phyloP scores from a whole-genome alignment of 2,329 filamentous ascomycete species.

The Teratosphaeria zuluensis region DNA sequence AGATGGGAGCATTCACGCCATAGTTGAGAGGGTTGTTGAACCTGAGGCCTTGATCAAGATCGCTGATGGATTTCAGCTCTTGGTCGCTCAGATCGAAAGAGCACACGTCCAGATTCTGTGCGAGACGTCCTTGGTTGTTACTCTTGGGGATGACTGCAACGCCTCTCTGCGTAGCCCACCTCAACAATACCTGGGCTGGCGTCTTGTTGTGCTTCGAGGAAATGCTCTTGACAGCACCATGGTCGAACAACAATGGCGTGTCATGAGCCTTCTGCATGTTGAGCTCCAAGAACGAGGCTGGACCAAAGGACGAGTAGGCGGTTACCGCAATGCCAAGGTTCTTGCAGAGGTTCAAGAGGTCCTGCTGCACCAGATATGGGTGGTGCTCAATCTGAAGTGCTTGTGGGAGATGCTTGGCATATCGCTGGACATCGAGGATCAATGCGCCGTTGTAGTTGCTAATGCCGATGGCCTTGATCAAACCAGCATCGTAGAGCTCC shows the following conservation, averaged over 20 bases:
- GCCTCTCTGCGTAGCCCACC: constrained; percentile 77
- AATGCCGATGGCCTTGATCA: constrained; percentile 67
- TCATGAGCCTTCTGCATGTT: constrained; percentile 57
- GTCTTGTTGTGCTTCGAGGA: constrained; percentile 63
- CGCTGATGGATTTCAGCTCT: constrained; percentile 58
- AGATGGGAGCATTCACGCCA: constrained; percentile 45
- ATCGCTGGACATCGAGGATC: constrained; percentile 69
- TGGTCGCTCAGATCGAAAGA: constrained; percentile 55
- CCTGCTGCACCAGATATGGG: constrained; percentile 71
- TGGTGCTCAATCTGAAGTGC: constrained; percentile 85
- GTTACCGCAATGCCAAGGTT: constrained; percentile 63
- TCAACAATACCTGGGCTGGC: constrained; percentile 69
- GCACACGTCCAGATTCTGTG: constrained; percentile 58
- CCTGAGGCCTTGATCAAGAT: constrained; percentile 55
- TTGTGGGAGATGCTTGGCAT: constrained; percentile 53
- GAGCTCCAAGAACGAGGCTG: constrained; percentile 68
- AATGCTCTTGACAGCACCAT: constrained; percentile 53
- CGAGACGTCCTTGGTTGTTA: constrained; percentile 48
- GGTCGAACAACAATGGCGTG: constrained; percentile 61
- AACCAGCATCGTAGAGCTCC: constrained; percentile 55
- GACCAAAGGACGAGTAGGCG: constrained; percentile 77
- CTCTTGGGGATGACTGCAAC: constrained; percentile 73
- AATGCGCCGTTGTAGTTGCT: constrained; percentile 74
- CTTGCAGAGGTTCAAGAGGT: constrained; percentile 61
- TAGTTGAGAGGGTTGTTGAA: constrained; percentile 60